phyloP scores from a whole-genome alignment of 1,139 yeast genomes.

The Geotrichum aggregatum region DNA sequence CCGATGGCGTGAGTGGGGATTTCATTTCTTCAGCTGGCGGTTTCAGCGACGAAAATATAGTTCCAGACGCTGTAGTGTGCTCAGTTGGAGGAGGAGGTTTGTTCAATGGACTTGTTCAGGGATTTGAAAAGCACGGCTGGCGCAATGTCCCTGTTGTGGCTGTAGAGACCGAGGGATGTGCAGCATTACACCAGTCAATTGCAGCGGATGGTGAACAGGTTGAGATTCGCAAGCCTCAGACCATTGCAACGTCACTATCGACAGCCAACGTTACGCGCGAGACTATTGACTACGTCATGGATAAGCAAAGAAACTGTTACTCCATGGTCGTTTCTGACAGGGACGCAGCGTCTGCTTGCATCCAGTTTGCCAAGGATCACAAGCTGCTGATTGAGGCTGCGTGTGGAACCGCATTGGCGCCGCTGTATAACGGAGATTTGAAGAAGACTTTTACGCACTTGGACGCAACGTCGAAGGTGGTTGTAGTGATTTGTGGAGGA shows the following conservation, averaged over 20 bases:
- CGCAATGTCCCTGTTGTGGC: conserved; percentile 49
- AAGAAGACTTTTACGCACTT: conserved; percentile 30
- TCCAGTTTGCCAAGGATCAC: conserved; percentile 50
- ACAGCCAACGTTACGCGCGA: conserved; percentile 53
- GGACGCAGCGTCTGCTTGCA: conserved; percentile 44
- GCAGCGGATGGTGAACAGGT: conserved; percentile 39
- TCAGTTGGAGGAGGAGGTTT: conserved; percentile 78
- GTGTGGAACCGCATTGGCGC: conserved; percentile 65
- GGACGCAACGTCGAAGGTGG: conserved; percentile 29
- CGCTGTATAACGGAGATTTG: conserved; percentile 42
- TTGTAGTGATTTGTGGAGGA: conserved; percentile 39
- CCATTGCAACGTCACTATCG: conserved; percentile 62
- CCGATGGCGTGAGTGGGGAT: background rate
- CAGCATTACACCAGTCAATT: conserved; percentile 52
- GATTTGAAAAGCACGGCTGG: conserved; percentile 46
- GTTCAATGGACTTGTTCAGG: conserved; percentile 59
- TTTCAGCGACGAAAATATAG: background rate
- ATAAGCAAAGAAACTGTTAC: conserved; percentile 38
- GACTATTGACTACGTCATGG: conserved; percentile 46
- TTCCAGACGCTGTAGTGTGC: conserved; percentile 58
- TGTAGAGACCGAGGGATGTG: conserved; percentile 65
- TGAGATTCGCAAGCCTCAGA: conserved; percentile 46
- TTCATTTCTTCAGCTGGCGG: no score
- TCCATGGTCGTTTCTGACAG: conserved; percentile 51
- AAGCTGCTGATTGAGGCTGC: conserved; percentile 64